phyloP scores from a whole-genome alignment of 2,329 filamentous ascomycete species.

The Sarocladium oryzae region DNA sequence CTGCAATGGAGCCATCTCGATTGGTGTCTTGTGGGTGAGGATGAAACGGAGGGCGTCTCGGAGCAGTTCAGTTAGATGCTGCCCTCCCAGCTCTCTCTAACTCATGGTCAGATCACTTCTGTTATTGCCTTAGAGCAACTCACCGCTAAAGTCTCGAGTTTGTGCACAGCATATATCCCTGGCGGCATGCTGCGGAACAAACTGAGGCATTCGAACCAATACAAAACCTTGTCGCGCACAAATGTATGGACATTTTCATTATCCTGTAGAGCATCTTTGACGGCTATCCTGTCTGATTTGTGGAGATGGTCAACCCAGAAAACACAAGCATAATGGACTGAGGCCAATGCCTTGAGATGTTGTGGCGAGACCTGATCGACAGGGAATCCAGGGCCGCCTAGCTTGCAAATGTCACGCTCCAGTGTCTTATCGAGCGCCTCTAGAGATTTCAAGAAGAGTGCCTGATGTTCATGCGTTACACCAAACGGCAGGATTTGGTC shows the following conservation, averaged over 20 bases:
- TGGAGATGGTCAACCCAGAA: slow-evolving; percentile 17
- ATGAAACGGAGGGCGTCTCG: slow-evolving; percentile 3
- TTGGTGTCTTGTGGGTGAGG: not conserved
- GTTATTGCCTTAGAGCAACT: not conserved
- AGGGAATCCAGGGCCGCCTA: slow-evolving; percentile 15
- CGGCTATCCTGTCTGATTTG: not conserved
- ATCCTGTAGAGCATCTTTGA: not conserved
- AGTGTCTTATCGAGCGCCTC: slow-evolving; percentile 22
- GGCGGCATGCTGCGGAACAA: not conserved
- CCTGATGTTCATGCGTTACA: slow-evolving; percentile 18
- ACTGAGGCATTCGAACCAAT: not conserved
- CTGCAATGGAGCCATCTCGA: slow-evolving; percentile 10
- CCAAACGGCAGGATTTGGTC: slow-evolving; percentile 24
- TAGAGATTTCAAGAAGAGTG: slow-evolving; percentile 29
- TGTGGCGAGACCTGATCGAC: slow-evolving; percentile 12
- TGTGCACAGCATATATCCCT: not conserved
- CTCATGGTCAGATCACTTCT: not conserved
- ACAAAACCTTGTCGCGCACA: not conserved
- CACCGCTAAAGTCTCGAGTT: not conserved
- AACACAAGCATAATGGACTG: slow-evolving; percentile 14
- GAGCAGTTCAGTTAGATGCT: not conserved
- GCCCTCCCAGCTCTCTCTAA: not conserved
- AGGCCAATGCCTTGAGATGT: slow-evolving; percentile 14
- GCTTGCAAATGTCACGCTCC: slow-evolving; percentile 27
- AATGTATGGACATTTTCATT: not conserved